phyloP scores from a whole-genome alignment of 495 filamentous ascomycete genomes.

The Cercophora samala region DNA sequence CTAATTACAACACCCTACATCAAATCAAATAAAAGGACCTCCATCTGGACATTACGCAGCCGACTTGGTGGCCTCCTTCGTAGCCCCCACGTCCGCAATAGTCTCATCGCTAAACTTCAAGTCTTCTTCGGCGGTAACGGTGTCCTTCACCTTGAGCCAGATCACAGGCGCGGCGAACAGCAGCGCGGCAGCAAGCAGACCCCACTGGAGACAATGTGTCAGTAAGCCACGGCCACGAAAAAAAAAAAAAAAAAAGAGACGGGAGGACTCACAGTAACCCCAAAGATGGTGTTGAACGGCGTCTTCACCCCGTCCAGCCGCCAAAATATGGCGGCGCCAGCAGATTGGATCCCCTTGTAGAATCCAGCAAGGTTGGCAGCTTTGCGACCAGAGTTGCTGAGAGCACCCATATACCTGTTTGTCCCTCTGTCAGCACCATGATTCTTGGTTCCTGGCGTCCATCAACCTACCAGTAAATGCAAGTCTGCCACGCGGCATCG shows the following conservation, averaged over 20 bases:
- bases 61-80: background rate
- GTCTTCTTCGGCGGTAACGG: constrained; percentile 68
- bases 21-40: background rate
- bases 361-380: constrained; percentile 91
- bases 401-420: constrained; percentile 83
- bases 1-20: background rate
- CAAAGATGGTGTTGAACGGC: constrained; percentile 63
- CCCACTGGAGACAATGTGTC: constrained; percentile 51
- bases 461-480: constrained; percentile 73
- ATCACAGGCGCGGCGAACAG: constrained; percentile 76
- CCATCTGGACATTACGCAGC: background rate
- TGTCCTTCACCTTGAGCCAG: constrained; percentile 73
- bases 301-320: constrained; percentile 63
- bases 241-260: background rate
- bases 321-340: constrained; percentile 88
- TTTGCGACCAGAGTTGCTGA: constrained; percentile 87
- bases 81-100: constrained; percentile 53
- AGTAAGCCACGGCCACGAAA: background rate
- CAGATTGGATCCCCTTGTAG: constrained; percentile 94
- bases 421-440: background rate
- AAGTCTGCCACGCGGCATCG: constrained; percentile 83
- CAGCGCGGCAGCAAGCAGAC: constrained; percentile 65
- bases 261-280: constrained; percentile 38
- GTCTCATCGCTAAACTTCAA: constrained; percentile 82
- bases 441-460: background rate